Evolutionary conservation across 257 asterid genomes (phyloP), one percentile per base, ranked within the genome.

Genomic region (Fraxinus cuspidata): DNA sequence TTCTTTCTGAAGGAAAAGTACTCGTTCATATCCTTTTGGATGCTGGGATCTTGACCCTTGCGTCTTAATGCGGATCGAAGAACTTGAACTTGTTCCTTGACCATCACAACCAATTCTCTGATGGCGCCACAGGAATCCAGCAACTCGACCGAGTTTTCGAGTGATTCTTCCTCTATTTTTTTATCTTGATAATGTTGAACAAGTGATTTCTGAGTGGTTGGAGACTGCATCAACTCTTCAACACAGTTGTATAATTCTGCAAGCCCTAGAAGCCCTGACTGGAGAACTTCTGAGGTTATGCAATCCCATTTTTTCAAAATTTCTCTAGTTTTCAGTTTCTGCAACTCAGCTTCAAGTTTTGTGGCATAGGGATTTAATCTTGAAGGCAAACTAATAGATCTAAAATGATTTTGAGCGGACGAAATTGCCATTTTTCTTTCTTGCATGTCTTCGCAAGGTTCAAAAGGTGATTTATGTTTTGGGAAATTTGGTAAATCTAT

Each of bases 1-100:
- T 58, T 58, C 67, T 58, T 58, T 58, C 67, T 23, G 28, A 23
- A 23, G 67, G 29, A n/a, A 58, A 23, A 21, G 35, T 83, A 85
- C 19, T 90, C 90, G 80, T 82, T 89, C 85, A 80, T 32, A 7
- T 85, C 91, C 16, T 51, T 70, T 10, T 80, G 89, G 27, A 84
- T 71, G 81, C 80, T 68, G 28, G 89, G 74, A 66, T 84, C 87
- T 0, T 77, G 84, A 18, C 89, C 88, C 83, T 88, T 94, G 23
- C 97, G 85, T 7, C 97, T 76, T 12, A 94, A 32, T 0, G 97
- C 89, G 3, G 98, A 94, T 74, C 92, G 93, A 27, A 92, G 92
- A 29, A 78, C 78, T 49, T 78, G 93, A 0, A 81, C 85, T 65
- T 76, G 81, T 73, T 88, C 91, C 66, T 75, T 88, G 21, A 90